A percentile compares a stretch with the other conserved stretches of the same genome.
Evolutionary conservation across 305 asterid genomes (phyloP).

Genomic region (Rubia peregrina): DNA sequence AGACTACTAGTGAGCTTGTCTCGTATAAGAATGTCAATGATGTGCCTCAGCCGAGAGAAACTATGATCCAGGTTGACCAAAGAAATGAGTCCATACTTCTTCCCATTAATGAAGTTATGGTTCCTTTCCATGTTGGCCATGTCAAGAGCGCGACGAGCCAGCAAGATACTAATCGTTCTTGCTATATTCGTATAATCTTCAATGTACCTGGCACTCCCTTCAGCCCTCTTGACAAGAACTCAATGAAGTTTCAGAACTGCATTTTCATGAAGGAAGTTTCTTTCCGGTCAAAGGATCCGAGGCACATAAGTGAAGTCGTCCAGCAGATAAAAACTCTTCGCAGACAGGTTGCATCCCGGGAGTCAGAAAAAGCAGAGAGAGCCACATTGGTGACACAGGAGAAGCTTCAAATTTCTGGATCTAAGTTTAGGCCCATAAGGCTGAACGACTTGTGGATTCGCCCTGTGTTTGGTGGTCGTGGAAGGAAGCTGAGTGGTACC

Average conservation of each 20-base stretch:
- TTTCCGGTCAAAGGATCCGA: constrained; percentile 67
- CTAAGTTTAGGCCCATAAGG: constrained; percentile 55
- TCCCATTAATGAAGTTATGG: constrained; percentile 63
- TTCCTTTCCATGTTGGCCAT: constrained; percentile 65
- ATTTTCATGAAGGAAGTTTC: constrained; percentile 59
- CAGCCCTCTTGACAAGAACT: constrained; percentile 48
- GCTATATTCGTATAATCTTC: constrained; percentile 62
- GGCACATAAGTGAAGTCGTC: constrained; percentile 72
- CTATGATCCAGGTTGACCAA: constrained; percentile 75
- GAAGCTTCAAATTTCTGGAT: constrained; percentile 54
- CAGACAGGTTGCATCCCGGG: constrained; percentile 50
- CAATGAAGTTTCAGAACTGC: constrained; percentile 45
- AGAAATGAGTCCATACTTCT: constrained; percentile 62
- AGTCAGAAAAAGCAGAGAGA: constrained; percentile 73
- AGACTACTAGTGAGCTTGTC: constrained; percentile 38
- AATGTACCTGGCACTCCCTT: constrained; percentile 77
- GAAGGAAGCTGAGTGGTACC: constrained; percentile 50
- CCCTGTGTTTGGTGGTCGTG: constrained; percentile 69
- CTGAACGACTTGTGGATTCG: constrained; percentile 67
- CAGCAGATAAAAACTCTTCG: constrained; percentile 57
- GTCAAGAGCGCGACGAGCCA: constrained; percentile 63
- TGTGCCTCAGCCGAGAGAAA: constrained; percentile 51
- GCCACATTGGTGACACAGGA: constrained; percentile 65
- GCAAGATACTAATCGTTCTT: constrained; percentile 56
- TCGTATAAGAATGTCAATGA: constrained; percentile 63